Evolutionary conservation across 768 basidiomycete genomes (phyloP).

Genomic region (Amanita fuliginea): DNA sequence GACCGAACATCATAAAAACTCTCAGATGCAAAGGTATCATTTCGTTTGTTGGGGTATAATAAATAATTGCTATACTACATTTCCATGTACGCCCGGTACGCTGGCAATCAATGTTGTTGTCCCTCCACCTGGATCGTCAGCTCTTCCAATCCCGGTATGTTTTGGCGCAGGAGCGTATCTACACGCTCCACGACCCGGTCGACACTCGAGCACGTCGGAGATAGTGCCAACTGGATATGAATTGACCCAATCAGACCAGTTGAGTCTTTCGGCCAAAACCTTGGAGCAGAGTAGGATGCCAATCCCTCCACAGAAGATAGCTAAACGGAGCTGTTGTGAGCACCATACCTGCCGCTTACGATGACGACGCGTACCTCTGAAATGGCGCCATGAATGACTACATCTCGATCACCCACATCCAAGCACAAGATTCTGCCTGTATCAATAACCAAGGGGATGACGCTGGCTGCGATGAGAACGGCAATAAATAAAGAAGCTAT

Average conservation of each 20-base stretch:
- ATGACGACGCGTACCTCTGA: constrained; percentile 37
- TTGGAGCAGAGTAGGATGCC: constrained; percentile 64
- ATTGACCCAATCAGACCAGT: constrained; percentile 81
- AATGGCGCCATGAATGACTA: constrained; percentile 45
- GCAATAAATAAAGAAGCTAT: constrained; percentile 97
- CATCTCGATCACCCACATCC: constrained; percentile 62
- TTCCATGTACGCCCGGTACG: neutral
- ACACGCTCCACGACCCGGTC: constrained; percentile 74
- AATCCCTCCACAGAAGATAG: constrained; percentile 69
- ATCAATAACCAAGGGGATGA: constrained; percentile 90
- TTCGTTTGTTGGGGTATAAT: neutral
- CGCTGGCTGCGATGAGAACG: constrained; percentile 87
- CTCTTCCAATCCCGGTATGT: constrained; percentile 78
- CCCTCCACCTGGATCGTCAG: constrained; percentile 82
- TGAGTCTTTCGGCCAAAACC: constrained; percentile 96
- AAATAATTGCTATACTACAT: neutral
- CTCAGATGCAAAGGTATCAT: neutral
- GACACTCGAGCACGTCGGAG: constrained; percentile 47
- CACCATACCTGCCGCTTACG: neutral
- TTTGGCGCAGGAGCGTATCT: constrained; percentile 54
- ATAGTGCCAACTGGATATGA: constrained; percentile 74
- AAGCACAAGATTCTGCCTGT: constrained; percentile 81
- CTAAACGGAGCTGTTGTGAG: constrained; percentile 31
- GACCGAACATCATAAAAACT: neutral
- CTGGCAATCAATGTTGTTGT: neutral